Evolutionary conservation across 768 basidiomycete species (phyloP), one percentile per base, ranked within the genome.

Genomic region (Lentinula lateritia): DNA sequence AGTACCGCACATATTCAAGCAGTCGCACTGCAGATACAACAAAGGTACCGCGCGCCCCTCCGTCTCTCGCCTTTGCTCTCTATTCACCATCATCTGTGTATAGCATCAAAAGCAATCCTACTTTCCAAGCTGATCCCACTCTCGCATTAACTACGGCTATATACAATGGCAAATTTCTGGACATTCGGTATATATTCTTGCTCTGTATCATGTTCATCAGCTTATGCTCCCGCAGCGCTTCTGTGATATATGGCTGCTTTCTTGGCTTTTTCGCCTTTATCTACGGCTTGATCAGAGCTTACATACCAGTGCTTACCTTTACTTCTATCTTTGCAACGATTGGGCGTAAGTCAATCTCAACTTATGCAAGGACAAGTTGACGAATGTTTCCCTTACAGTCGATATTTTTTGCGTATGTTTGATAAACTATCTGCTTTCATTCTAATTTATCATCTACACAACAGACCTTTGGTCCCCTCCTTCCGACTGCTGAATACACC

Each of bases 141-240:
- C 72, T 72, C 0, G 66, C 75, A 16, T 72, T 76, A 53, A 70
- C 72, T 50, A 61, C 64, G 2, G 77, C 75, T 34, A 74, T 85
- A 39, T 85, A 85, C 63, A 61, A 72, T 1, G 85, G 83, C 0
- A 68, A 67, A 0, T 86, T 84, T 67, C 72, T 85, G 18, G 83
- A 85, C 61, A 67, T 75, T 5, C 39, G 68, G 80, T 69, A 46
- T 10, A 68, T 62, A 9, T 13, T 39, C 10, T 41, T 58, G 38
- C 35, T 6, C 15, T 18, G 15, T 52, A n/a, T 18, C 15, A 34
- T 12, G 12, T 5, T 16, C n/a, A 32, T 18, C 46, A 1, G 28
- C 32, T 20, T 12, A 43, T 9, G 16, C 56, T 20, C 56, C 28
- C 38, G 0, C 45, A 80, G 78, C 8, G 74, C 80, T 1, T 78